Base-by-base conservation (phyloP, 2,329 filamentous ascomycete genomes). In the Claviceps pazoutovae region DNA sequence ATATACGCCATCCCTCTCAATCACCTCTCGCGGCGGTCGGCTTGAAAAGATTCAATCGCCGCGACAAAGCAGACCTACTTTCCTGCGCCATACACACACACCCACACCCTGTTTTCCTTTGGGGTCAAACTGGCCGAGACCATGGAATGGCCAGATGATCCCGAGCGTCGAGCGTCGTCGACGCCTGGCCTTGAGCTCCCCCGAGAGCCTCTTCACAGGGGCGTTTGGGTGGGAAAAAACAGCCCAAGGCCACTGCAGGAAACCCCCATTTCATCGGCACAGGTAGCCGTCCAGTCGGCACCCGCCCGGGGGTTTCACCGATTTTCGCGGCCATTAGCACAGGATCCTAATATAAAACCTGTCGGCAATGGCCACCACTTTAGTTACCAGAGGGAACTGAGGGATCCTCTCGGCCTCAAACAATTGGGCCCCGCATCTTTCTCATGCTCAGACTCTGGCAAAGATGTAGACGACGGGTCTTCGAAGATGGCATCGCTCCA, bases 221-320 rank as follows among this genome's bases (percentile, higher is more conserved):
- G 52, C 14, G 53, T 50, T 39, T 59, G 62, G 23, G 41, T 30
- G 48, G 48, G 61, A 39, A 61, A 63, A 57, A 51, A 38, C 4
- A 66, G 68, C 52, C 72, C 70, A 50, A 69, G 71, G 52, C 75
- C 73, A 58, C 73, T 72, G 56, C 72, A 72, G 42, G 70, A 71
- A 48, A 74, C 72, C 42, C 73, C 72, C 49, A 72, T 69, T 42
- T 63, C 66, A 38, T 65, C 66, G 51, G 66, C 67, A 52, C 59
- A 61, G 34, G 60, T 64, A 54, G 57, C 61, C 49, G 65, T 64
- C 57, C 66, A 61, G 56, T 63, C 61, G 45, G 61, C 60, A 14
- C 62, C 61, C 55, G 58, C 64, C 58, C 59, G 64, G 52, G 58
- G 61, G 52, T 66, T 67, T 53, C 59, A 62, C 49, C 62, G 61